Evolutionary conservation across 1,139 yeast genomes (phyloP).

Genomic region (Hyphopichia fennica): DNA sequence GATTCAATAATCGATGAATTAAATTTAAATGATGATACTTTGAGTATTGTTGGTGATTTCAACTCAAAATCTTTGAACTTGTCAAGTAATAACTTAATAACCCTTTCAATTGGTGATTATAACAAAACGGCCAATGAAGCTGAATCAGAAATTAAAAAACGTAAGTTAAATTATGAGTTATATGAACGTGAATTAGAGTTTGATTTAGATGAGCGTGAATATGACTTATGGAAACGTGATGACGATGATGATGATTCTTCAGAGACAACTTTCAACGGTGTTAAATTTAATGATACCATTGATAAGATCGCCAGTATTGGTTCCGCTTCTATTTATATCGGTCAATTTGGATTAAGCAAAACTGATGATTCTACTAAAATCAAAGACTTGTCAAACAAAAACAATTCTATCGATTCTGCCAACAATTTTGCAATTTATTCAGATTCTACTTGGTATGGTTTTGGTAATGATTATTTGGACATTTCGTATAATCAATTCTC

Average conservation of each 20-base stretch:
- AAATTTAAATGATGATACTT: slow-evolving; percentile 25
- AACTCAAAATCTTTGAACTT: slow-evolving; percentile 31
- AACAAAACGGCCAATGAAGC: slow-evolving; percentile 36
- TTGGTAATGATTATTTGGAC: slow-evolving; percentile 34
- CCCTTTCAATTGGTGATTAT: slow-evolving; percentile 27
- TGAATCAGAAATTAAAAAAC: neutral
- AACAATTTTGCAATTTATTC: slow-evolving; percentile 36
- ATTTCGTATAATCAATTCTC: slow-evolving; percentile 31
- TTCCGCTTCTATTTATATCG: slow-evolving; percentile 25
- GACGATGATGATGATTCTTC: slow-evolving; percentile 8
- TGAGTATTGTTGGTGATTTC: slow-evolving; percentile 51
- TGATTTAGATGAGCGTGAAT: neutral
- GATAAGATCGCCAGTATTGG: slow-evolving; percentile 21
- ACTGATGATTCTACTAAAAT: slow-evolving; percentile 17
- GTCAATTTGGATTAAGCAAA: slow-evolving; percentile 28
- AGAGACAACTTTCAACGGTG: slow-evolving; percentile 30
- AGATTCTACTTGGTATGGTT: slow-evolving; percentile 33
- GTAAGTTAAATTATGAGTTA: neutral
- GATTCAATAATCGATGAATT: slow-evolving; percentile 41
- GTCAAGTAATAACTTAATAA: slow-evolving; percentile 27
- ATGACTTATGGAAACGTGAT: slow-evolving; percentile 19
- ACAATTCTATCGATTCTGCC: slow-evolving; percentile 24
- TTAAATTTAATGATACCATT: slow-evolving; percentile 30
- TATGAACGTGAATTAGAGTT: slow-evolving; percentile 7
- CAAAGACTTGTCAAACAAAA: slow-evolving; percentile 30